Percentiles rank a stretch among this genome's conserved stretches.
Conservation (phyloP, 768 basidiomycete genomes). For the Tricholoma hemisulphureum region DNA sequence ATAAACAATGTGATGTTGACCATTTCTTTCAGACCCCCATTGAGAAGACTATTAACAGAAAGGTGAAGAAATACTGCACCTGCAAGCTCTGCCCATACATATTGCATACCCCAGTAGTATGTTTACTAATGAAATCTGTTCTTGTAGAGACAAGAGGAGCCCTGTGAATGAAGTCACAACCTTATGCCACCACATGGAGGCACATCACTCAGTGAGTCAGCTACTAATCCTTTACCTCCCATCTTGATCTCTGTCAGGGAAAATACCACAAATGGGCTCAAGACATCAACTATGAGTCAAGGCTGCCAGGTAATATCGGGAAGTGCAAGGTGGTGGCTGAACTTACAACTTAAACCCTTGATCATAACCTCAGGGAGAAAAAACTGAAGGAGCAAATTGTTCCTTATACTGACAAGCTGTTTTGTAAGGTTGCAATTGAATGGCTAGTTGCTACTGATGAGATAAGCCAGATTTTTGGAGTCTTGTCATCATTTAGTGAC, state of each 20-base stretch:
- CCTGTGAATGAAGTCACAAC: neutral
- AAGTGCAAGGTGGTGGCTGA: constrained; percentile 12
- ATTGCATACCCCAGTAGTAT: neutral
- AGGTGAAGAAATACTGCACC: neutral
- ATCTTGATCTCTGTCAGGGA: neutral
- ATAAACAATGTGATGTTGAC: neutral
- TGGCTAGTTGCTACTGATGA: constrained; percentile 42
- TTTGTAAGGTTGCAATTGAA: constrained; percentile 20
- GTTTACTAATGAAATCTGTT: neutral
- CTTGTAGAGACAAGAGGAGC: neutral
- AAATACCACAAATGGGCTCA: constrained; percentile 28
- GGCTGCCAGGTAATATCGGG: constrained; percentile 22
- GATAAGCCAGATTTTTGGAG: constrained; percentile 18
- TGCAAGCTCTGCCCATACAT: neutral
- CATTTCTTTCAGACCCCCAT: neutral
- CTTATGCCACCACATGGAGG: neutral
- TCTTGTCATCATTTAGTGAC: neutral
- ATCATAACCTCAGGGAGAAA: constrained; percentile 23
- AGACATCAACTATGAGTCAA: constrained; percentile 27
- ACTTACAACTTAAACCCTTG: constrained; percentile 17
- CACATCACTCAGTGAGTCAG: neutral
- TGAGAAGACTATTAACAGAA: neutral
- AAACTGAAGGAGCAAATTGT: constrained; percentile 17
- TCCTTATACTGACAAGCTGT: constrained; percentile 28
- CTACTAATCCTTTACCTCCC: neutral